phyloP scores from a whole-genome alignment of 139 green algal genomes.

The Chlorella sp. region DNA sequence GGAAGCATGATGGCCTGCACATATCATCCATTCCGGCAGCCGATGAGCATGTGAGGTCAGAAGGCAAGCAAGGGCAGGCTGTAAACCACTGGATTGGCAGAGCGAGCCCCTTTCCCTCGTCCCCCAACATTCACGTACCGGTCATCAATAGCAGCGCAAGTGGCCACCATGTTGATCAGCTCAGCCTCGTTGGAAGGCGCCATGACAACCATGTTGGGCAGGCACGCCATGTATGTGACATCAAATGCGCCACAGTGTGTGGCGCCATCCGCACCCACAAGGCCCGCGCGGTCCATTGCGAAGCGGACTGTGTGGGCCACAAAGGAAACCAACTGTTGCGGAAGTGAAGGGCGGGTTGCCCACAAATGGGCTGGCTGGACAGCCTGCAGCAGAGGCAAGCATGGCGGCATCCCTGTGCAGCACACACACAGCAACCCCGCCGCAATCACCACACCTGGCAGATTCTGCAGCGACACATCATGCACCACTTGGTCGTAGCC shows the following conservation, averaged over 20 bases:
- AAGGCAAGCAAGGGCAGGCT: too few relatives aligned
- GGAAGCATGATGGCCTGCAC: slow-evolving; percentile 86
- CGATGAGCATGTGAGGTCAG: too few relatives aligned
- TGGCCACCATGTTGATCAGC: slow-evolving; percentile 96
- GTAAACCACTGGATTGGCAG: too few relatives aligned
- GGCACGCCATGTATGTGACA: slow-evolving; percentile 95
- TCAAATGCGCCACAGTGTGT: slow-evolving; percentile 97
- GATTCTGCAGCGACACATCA: slow-evolving; percentile 97
- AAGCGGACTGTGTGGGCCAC: slow-evolving; percentile 98
- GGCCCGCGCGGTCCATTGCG: slow-evolving; percentile 96
- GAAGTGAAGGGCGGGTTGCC: too few relatives aligned
- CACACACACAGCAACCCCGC: background rate
- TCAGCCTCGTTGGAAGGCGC: slow-evolving; percentile 95
- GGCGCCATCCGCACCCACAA: slow-evolving; percentile 97
- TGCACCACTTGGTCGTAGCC: slow-evolving; percentile 98
- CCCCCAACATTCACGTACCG: background rate
- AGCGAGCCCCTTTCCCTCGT: too few relatives aligned
- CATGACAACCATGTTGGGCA: slow-evolving; percentile 99
- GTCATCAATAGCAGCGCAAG: slow-evolving; percentile 92
- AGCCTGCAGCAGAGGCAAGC: too few relatives aligned
- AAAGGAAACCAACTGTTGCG: too few relatives aligned
- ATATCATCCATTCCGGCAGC: too few relatives aligned
- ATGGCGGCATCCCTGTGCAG: background rate
- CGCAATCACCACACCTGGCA: slow-evolving; percentile 75
- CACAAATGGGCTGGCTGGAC: background rate